Conservation (phyloP, 2,329 filamentous ascomycete species). For the Trichoderma pleuroti region DNA sequence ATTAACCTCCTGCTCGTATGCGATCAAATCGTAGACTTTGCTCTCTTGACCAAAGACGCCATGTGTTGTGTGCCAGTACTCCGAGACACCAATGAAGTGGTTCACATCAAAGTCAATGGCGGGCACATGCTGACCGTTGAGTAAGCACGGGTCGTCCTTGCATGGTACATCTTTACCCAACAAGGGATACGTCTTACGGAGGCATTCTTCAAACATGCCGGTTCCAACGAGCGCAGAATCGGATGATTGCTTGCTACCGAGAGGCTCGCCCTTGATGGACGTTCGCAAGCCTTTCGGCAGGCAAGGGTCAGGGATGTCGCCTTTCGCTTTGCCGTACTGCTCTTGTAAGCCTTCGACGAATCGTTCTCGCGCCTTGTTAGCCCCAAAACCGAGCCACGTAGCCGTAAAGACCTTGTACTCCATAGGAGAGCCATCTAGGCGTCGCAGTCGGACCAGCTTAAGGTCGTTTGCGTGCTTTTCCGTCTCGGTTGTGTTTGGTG, state of each 20-base stretch:
- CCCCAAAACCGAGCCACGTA: conserved; percentile 96
- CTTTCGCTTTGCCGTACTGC: conserved; percentile 54
- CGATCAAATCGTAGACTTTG: conserved; percentile 83
- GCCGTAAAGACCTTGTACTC: conserved; percentile 94
- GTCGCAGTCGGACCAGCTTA: conserved; percentile 80
- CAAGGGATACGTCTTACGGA: conserved; percentile 77
- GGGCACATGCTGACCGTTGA: conserved; percentile 89
- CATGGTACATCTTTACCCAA: conserved; percentile 88
- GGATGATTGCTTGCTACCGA: conserved; percentile 38
- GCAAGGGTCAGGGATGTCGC: conserved; percentile 85
- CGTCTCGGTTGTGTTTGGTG: conserved; percentile 86
- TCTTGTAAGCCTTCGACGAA: conserved; percentile 77
- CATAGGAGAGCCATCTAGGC: conserved; percentile 68
- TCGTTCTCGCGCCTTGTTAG: conserved; percentile 81
- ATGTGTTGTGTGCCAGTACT: conserved; percentile 98
- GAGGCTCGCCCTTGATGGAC: conserved; percentile 62
- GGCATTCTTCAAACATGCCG: conserved; percentile 80
- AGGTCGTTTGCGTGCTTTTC: conserved; percentile 86
- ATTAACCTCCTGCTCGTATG: conserved; percentile 80
- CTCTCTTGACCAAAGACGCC: conserved; percentile 80
- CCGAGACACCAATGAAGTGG: conserved; percentile 95
- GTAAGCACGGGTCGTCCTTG: conserved; percentile 75
- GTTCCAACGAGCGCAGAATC: conserved; percentile 69
- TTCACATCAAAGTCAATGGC: conserved; percentile 97
- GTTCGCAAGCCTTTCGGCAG: conserved; percentile 74